Base-by-base conservation (phyloP, 2,329 filamentous ascomycete genomes). In the Lasiodiplodia theobromae region DNA sequence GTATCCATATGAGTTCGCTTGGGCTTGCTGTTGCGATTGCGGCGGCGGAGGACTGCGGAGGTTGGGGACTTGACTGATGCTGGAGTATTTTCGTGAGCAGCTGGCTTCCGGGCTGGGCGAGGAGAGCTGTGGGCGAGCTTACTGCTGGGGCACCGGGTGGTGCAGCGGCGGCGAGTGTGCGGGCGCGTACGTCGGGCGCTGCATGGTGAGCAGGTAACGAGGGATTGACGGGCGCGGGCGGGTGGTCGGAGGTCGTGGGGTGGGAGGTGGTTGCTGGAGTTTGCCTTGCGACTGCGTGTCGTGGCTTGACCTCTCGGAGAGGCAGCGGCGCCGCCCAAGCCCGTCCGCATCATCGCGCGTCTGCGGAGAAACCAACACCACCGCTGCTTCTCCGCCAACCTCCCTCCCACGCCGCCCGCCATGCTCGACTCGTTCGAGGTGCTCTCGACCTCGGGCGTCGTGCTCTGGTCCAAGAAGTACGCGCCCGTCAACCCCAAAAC, bases 361-460 rank as follows among this genome's bases (percentile, higher is more conserved):
- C 58, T 66, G 64, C 64, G 64, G 64, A 49, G 64, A 66, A 49
- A 34, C 28, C 58, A 49, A 34, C 51, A 34, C 52, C 65, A 40
- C 63, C 63, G 63, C 65, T 38, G 34, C 52, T 56, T 34, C 54
- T 57, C 54, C 54, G 31, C 54, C 54, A 40, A 37, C 70, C 65
- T 67, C 14, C 40, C 64, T 5, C 64, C 23, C 66, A 47, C 73
- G 71, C 73, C 73, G 72, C 69, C 71, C 71, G 70, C 73, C 69
- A 98, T 98, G 95, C 84, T 99, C 82, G 96, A 99, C 84, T 91
- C 92, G 18, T 99, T 99, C 80, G 95, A 99, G 82, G 96, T 99
- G 73, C 82, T 99, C 70, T 97, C 95, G 70, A 97, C 95, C 47
- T 97, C 94, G 3, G 96, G 96, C 68, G 94, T 99, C 71, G 96